phyloP scores from a whole-genome alignment of 202 grass and related monocot genomes.

The Hordeum pubiflorum region DNA sequence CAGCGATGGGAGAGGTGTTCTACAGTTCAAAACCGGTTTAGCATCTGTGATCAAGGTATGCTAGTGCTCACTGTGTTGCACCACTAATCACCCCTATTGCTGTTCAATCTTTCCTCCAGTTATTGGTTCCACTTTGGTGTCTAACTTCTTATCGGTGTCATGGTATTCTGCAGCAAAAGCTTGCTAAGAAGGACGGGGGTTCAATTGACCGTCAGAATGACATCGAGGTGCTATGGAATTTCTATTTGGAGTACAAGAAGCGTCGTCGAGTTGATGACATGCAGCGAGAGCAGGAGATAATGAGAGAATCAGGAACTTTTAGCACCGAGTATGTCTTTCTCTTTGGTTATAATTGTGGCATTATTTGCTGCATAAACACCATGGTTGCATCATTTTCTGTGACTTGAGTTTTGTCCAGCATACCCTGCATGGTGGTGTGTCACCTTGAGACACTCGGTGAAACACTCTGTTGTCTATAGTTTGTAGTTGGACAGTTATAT shows the following conservation, averaged over 20 bases:
- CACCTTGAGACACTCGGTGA: not conserved
- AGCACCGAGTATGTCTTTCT: conserved; percentile 63
- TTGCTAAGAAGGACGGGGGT: conserved; percentile 65
- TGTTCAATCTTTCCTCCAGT: not conserved
- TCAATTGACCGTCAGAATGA: conserved; percentile 55
- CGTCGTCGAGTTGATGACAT: conserved; percentile 58
- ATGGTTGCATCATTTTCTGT: not conserved
- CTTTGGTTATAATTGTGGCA: not conserved
- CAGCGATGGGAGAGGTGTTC: conserved; percentile 70
- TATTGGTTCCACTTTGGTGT: not conserved
- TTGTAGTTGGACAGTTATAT: too few relatives aligned
- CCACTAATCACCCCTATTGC: not conserved
- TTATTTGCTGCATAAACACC: not conserved
- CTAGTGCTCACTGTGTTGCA: not conserved
- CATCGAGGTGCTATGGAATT: conserved; percentile 62
- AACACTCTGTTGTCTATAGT: not conserved
- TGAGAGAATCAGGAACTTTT: conserved; percentile 66
- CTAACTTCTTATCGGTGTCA: not conserved
- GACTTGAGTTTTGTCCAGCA: not conserved
- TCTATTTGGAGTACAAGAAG: conserved; percentile 71
- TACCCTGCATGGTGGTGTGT: not conserved
- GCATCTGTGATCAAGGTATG: conserved; percentile 82
- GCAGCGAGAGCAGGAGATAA: conserved; percentile 61
- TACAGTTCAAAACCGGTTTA: conserved; percentile 91
- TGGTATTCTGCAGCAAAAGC: conserved; percentile 48